Conservation (phyloP, 345 rosid species). For the Pistacia atlantica region DNA sequence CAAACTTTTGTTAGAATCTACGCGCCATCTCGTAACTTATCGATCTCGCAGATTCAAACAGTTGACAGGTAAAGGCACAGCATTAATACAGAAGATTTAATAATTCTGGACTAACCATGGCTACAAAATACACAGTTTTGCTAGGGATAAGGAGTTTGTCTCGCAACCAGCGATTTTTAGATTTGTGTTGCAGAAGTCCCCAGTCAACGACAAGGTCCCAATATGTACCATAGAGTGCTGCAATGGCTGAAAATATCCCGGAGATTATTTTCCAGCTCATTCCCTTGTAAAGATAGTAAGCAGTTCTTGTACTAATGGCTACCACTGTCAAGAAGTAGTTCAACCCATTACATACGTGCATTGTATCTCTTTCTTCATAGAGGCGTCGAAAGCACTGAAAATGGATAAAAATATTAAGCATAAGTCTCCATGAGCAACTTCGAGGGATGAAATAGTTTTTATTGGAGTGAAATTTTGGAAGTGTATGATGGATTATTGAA, state of each 20-base stretch:
- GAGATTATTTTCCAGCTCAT: conserved; percentile 42
- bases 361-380: conserved; percentile 50
- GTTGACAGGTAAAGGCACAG: too few species aligned
- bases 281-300: conserved; percentile 44
- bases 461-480: too few species aligned
- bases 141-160: conserved; percentile 60
- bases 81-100: background rate
- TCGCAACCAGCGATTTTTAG: conserved; percentile 59
- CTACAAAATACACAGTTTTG: conserved; percentile 48
- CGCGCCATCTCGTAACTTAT: background rate
- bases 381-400: conserved; percentile 59
- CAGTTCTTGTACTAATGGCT: conserved; percentile 59
- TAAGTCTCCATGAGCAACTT: too few species aligned
- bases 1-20: background rate
- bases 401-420: background rate
- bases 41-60: background rate
- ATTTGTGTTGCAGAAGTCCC: conserved; percentile 60
- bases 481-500: too few species aligned
- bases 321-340: conserved; percentile 52
- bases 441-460: too few species aligned
- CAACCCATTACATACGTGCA: conserved; percentile 53
- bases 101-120: conserved; percentile 46
- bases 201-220: conserved; percentile 75
- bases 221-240: conserved; percentile 52
- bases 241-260: conserved; percentile 46